Conservation (phyloP, 108 stramenopile genomes). For the Fragilaria crotonensis region DNA sequence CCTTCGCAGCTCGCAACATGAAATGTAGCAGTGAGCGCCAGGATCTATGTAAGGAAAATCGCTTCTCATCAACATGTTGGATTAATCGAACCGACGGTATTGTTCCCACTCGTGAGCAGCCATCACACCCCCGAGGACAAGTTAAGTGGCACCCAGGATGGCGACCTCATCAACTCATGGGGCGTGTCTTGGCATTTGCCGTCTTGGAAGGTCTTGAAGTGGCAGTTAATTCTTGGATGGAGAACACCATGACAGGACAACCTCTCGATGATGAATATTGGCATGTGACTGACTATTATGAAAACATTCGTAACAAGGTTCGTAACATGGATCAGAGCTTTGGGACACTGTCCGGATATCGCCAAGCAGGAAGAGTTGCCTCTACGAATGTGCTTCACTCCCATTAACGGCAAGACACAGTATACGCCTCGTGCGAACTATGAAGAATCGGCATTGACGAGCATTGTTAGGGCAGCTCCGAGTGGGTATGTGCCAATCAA, state of each 20-base stretch:
- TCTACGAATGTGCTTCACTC: conserved; percentile 39
- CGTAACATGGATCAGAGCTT: conserved; percentile 14
- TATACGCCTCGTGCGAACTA: conserved; percentile 71
- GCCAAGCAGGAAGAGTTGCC: conserved; percentile 25
- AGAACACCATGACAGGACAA: conserved; percentile 64
- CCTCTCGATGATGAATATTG: conserved; percentile 73
- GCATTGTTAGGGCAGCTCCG: conserved; percentile 34
- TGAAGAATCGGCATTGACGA: conserved; percentile 39
- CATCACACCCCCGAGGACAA: conserved; percentile 14
- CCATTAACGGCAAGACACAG: conserved; percentile 56
- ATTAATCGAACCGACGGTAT: conserved; percentile 39
- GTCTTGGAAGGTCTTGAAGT: conserved; percentile 49
- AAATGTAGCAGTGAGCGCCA: conserved; percentile 39
- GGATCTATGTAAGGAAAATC: conserved; percentile 40
- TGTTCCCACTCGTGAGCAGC: conserved; percentile 24
- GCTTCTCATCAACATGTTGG: conserved; percentile 65
- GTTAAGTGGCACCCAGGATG: conserved; percentile 67
- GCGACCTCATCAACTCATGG: conserved; percentile 67
- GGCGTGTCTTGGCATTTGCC: conserved; percentile 47
- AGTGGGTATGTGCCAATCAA: conserved; percentile 36
- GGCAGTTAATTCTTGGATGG: conserved; percentile 58
- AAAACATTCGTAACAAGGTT: conserved; percentile 48
- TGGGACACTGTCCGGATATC: conserved; percentile 40
- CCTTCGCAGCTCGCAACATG: conserved; percentile 60
- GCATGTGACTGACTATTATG: conserved; percentile 57